Percentiles rank a stretch among this genome's conserved stretches.
Conservation (phyloP, 2,329 filamentous ascomycete genomes). For the Fusarium chlamydosporum region DNA sequence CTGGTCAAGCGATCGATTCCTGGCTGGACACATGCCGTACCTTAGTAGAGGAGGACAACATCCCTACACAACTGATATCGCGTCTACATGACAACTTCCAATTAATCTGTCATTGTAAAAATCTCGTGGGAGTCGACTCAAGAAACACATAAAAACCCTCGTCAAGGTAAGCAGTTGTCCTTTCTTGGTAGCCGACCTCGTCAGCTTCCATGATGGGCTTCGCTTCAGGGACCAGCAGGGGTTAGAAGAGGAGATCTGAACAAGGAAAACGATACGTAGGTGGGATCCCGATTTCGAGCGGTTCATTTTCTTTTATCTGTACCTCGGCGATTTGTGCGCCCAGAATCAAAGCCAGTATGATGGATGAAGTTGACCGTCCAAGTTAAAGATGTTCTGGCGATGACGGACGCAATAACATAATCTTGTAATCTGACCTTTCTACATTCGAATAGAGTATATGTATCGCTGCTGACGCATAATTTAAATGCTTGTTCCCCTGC, state of each 20-base stretch:
- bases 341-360: conserved; percentile 11
- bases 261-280: conserved; percentile 2
- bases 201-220: conserved; percentile 19
- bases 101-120: neutral
- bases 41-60: neutral
- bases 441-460: neutral
- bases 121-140: neutral
- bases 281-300: conserved; percentile 1
- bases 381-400: neutral
- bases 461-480: conserved; percentile 7
- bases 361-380: neutral
- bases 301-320: neutral
- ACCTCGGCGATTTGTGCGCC: neutral
- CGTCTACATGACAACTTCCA: neutral
- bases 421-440: conserved; percentile 5
- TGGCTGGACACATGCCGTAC: conserved; percentile 30
- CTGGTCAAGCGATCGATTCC: conserved; percentile 33
- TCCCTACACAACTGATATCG: neutral
- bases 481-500: neutral
- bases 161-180: neutral
- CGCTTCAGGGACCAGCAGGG: conserved; percentile 18
- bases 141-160: conserved; percentile 3
- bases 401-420: neutral
- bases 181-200: conserved; percentile 11
- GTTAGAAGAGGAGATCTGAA: conserved; percentile 5